phyloP scores from a whole-genome alignment of 1,139 yeast genomes.

The Lodderomyces metapsilosis region DNA sequence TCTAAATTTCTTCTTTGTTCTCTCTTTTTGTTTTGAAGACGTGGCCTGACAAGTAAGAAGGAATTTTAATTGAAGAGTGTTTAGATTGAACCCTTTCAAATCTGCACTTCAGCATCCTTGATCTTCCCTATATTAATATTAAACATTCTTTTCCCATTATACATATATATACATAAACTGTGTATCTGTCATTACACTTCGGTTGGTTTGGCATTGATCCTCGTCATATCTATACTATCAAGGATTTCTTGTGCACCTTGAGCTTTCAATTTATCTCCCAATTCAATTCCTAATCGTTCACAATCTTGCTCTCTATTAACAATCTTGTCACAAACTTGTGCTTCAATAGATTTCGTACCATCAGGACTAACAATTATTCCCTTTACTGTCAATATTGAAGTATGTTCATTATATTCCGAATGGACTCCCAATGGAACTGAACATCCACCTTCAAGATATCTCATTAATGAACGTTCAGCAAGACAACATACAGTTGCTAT shows the following conservation, averaged over 20 bases:
- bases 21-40: too few relatives aligned
- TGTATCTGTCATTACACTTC: too few relatives aligned
- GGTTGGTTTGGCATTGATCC: conserved; percentile 18
- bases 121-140: too few relatives aligned
- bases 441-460: conserved; percentile 94
- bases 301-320: conserved; percentile 55
- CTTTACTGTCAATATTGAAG: conserved; percentile 48
- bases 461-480: conserved; percentile 89
- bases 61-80: too few relatives aligned
- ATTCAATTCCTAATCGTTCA: conserved; percentile 60
- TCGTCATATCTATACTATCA: conserved; percentile 60
- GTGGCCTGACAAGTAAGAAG: too few relatives aligned
- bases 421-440: conserved; percentile 95
- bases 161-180: too few relatives aligned
- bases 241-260: conserved; percentile 83
- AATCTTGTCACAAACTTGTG: conserved; percentile 35
- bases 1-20: too few relatives aligned
- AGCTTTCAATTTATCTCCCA: conserved; percentile 66
- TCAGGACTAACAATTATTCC: conserved; percentile 86
- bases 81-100: too few relatives aligned
- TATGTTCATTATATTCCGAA: conserved; percentile 48
- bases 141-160: too few relatives aligned
- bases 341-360: conserved; percentile 69
- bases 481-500: conserved; percentile 73
- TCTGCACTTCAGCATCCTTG: too few relatives aligned